These are phyloP conservation scores for Phytophthora fragariae DNA, from an alignment of 352 stramenopile genomes.

Conservation along the genomic window DNA sequence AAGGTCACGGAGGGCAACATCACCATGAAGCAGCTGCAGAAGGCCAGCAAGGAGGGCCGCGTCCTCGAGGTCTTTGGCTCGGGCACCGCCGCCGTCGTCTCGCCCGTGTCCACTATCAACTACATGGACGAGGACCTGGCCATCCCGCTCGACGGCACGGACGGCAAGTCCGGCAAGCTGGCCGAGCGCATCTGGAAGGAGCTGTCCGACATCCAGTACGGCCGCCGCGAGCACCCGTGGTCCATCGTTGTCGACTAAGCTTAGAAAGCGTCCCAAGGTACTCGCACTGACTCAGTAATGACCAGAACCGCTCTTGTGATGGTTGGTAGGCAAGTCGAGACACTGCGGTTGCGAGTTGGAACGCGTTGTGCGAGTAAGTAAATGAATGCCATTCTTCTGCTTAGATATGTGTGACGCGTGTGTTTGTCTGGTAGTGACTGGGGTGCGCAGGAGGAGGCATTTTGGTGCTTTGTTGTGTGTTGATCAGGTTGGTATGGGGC, in stretches of 20 bases:
- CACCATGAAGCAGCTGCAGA: conserved; percentile 95
- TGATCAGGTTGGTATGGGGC: neutral
- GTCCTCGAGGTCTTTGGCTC: conserved; percentile 96
- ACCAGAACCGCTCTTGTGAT: conserved; percentile 5
- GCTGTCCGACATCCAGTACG: conserved; percentile 91
- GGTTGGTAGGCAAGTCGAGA: conserved; percentile 21
- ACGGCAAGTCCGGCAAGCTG: conserved; percentile 85
- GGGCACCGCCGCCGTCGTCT: conserved; percentile 96
- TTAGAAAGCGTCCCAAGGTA: conserved; percentile 1
- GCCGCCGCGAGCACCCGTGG: conserved; percentile 61
- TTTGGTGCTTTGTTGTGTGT: neutral
- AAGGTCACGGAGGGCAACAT: conserved; percentile 95
- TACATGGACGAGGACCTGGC: conserved; percentile 94
- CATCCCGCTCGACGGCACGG: conserved; percentile 89
- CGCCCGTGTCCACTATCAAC: conserved; percentile 94
- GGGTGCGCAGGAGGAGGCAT: too few relatives aligned
- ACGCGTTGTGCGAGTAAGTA: conserved; percentile 34
- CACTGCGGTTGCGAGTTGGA: neutral
- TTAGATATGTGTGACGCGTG: conserved; percentile 16
- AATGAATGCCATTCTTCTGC: conserved; percentile 38
- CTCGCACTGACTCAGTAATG: neutral
- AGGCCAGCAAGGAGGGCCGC: conserved; percentile 90
- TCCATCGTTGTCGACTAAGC: conserved; percentile 57
- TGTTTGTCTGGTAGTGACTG: neutral
- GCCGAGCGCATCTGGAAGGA: conserved; percentile 91